Evolutionary conservation across 2,329 filamentous ascomycete genomes (phyloP).

Genomic region (Chalaropsis ovoidea): DNA sequence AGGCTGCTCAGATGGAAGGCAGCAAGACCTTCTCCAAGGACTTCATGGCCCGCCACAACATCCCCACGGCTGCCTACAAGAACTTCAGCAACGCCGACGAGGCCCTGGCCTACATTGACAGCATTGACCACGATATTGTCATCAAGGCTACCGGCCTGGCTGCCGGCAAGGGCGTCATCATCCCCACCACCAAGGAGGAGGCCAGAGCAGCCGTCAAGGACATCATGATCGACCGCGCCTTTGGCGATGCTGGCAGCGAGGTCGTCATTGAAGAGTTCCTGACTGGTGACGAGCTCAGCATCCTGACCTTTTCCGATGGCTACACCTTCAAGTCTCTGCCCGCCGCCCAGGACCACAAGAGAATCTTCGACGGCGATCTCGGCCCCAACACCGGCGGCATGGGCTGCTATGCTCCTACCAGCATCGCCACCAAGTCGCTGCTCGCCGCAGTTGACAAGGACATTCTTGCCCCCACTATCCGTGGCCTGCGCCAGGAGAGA

Average conservation of each 20-base stretch:
- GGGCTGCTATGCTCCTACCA: conserved; percentile 93
- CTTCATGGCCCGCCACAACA: conserved; percentile 85
- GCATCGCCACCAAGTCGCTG: conserved; percentile 63
- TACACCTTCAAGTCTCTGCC: conserved; percentile 73
- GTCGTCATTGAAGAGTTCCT: conserved; percentile 95
- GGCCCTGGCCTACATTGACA: conserved; percentile 64
- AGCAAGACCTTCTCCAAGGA: conserved; percentile 97
- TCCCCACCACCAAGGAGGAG: conserved; percentile 71
- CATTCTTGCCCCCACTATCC: conserved; percentile 79
- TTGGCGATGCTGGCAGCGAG: conserved; percentile 75
- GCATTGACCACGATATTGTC: conserved; percentile 62
- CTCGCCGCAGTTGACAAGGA: conserved; percentile 67
- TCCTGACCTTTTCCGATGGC: conserved; percentile 86
- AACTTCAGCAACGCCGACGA: conserved; percentile 73
- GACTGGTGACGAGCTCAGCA: conserved; percentile 81
- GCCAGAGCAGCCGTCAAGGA: conserved; percentile 70
- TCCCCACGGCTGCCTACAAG: conserved; percentile 82
- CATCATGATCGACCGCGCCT: conserved; percentile 83
- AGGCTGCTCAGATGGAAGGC: conserved; percentile 82
- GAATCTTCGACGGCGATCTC: conserved; percentile 78
- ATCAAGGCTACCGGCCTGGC: conserved; percentile 92
- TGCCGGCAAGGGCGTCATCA: conserved; percentile 90
- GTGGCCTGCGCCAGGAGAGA: conserved; percentile 75
- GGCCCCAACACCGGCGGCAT: conserved; percentile 95
- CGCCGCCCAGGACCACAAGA: conserved; percentile 93